Base-by-base conservation (phyloP, 192 early-diverging fungal species). In the Coemansia sp. region DNA sequence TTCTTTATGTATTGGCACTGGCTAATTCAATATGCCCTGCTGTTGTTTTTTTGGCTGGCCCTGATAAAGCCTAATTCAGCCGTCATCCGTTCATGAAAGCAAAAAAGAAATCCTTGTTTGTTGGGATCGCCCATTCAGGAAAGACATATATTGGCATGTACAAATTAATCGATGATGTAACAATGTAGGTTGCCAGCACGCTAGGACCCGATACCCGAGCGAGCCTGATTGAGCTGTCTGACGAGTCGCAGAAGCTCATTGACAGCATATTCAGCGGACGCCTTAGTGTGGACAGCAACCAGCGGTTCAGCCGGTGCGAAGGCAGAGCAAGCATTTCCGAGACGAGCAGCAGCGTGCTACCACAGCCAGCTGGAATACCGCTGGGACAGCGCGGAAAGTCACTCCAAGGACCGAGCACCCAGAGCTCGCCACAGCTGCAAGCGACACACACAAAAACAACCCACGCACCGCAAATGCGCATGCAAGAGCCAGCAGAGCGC, bases 251-350 rank as follows among this genome's bases (percentile, higher is more conserved):
- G 42, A 53, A 41, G 56, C 61, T 73, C n/a, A 73, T 73, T 15
- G 71, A 73, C 46, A 65, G 71, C 47, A 61, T 73, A 47, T 73
- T 73, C 46, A 58, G 54, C 60, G 71, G 71, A 13, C 65, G 71
- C 5, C 71, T 74, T 16, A 74, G 71, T 50, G 63, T 74, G 42
- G 53, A 61, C 59, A 73, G 30, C 56, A 53, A 38, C 38, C 37
- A 48, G 57, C 55, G 53, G 23, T 41, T 38, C 37, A 65, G 41
- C 40, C 31, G 55, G 62, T 38, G 61, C 49, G 47, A 45, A 23
- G 55, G 55, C 55, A 47, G 55, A 43, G 55, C 55, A 37, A 57
- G 55, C 28, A 36, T 30, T 12, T 20, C 37, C 16, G 47, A 14
- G 11, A 39, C 39, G 23, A 48, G 50, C 10, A 21, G 10, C 36